A percentile compares a stretch with the other conserved stretches of the same genome.
Conservation (phyloP, 2,329 filamentous ascomycete species). For the Pestalotiopsis sp. region DNA sequence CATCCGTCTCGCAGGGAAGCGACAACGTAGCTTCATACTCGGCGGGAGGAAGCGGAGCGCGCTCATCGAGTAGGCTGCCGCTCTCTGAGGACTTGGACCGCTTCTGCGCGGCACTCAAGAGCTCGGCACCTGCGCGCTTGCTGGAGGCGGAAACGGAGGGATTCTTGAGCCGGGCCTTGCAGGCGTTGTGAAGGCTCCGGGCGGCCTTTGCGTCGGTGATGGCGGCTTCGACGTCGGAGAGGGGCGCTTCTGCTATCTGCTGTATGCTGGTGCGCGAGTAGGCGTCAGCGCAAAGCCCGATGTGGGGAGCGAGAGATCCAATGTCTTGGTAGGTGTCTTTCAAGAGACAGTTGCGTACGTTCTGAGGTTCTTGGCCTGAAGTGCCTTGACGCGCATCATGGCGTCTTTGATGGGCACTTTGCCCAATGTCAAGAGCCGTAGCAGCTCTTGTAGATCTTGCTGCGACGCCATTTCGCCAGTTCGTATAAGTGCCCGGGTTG, state of each 20-base stretch:
- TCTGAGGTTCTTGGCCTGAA: conserved; percentile 56
- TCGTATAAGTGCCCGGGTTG: background rate
- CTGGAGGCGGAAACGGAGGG: conserved; percentile 20
- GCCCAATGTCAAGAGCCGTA: conserved; percentile 61
- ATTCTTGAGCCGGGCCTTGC: conserved; percentile 54
- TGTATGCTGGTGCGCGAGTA: conserved; percentile 44
- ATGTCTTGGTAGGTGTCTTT: background rate
- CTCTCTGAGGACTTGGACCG: conserved; percentile 29
- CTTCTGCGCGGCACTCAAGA: conserved; percentile 30
- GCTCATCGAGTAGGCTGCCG: conserved; percentile 30
- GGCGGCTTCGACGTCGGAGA: conserved; percentile 46
- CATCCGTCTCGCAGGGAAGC: conserved; percentile 60
- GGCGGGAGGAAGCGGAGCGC: conserved; percentile 46
- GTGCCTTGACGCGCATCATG: conserved; percentile 59
- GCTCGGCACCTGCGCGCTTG: conserved; percentile 35
- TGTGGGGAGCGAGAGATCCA: background rate
- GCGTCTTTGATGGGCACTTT: conserved; percentile 62
- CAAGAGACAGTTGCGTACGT: conserved; percentile 48
- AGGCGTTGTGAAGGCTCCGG: conserved; percentile 54
- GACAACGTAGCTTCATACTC: conserved; percentile 65
- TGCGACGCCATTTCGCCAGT: conserved; percentile 52
- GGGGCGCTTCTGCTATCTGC: conserved; percentile 54
- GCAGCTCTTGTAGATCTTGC: conserved; percentile 62
- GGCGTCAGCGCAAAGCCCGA: background rate
- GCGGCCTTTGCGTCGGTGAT: conserved; percentile 52